phyloP scores from a whole-genome alignment of 225 moss, liverwort and hornwort genomes.

The Antitrichia curtipendula region DNA sequence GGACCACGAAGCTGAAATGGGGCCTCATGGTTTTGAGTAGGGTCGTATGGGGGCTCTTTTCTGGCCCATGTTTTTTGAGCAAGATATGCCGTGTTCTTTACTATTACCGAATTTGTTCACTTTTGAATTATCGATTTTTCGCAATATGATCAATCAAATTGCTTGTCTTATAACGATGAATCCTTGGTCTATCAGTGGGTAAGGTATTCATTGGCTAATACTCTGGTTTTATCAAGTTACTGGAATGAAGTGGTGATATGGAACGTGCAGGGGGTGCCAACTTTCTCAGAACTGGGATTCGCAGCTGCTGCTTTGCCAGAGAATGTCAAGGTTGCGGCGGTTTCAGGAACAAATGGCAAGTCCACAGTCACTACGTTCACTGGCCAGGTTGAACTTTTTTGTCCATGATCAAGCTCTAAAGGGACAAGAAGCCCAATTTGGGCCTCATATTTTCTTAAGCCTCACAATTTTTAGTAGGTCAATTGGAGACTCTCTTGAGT shows the following conservation, averaged over 20 bases:
- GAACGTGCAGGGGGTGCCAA: constrained; percentile 60
- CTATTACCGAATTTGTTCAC: background rate
- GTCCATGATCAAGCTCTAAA: background rate
- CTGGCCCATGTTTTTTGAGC: background rate
- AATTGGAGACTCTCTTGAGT: background rate
- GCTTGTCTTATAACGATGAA: background rate
- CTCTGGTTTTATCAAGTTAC: background rate
- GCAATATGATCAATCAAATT: background rate
- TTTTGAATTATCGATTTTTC: background rate
- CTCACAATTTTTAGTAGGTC: no score
- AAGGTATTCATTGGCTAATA: background rate
- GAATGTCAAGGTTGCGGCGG: constrained; percentile 64
- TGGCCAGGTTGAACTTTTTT: constrained; percentile 54
- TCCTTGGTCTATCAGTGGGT: background rate
- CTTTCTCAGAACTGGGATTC: constrained; percentile 76
- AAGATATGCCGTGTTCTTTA: background rate
- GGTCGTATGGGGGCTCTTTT: no score
- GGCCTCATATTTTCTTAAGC: background rate
- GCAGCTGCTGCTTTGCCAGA: constrained; percentile 76
- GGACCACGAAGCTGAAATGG: background rate
- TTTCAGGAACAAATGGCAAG: constrained; percentile 96
- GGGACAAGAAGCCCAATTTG: background rate
- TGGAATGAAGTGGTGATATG: background rate
- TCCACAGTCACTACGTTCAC: constrained; percentile 92
- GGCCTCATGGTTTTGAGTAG: background rate